Conservation (phyloP, 768 basidiomycete genomes). For the Daedaleopsis nitida region DNA sequence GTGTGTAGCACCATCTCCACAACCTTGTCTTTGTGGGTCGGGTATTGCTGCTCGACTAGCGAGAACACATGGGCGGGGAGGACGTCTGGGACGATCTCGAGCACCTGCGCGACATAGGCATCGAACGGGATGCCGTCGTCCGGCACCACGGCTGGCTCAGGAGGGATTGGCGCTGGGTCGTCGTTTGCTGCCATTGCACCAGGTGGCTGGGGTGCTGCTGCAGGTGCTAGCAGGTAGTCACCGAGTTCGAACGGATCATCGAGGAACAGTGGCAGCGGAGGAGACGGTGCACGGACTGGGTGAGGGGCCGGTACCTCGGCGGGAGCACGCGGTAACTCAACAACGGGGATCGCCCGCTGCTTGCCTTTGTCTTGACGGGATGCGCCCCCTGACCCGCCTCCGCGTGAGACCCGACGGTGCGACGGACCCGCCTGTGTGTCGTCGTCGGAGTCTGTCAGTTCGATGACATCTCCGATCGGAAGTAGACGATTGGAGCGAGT, state of each 20-base stretch:
- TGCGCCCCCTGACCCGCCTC: neutral
- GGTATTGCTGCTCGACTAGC: constrained; percentile 49
- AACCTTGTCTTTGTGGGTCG: constrained; percentile 38
- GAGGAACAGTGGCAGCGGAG: constrained; percentile 3
- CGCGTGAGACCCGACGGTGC: neutral
- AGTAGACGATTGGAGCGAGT: neutral
- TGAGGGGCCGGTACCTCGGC: neutral
- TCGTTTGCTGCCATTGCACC: neutral
- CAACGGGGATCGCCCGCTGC: constrained; percentile 3
- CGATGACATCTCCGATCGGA: constrained; percentile 41
- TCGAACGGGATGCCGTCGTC: constrained; percentile 9
- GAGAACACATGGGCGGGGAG: constrained; percentile 51
- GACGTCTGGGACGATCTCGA: constrained; percentile 75
- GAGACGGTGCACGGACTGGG: neutral
- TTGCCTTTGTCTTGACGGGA: constrained; percentile 4
- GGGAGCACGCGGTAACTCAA: constrained; percentile 11
- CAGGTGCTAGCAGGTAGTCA: neutral
- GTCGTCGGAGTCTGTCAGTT: constrained; percentile 53
- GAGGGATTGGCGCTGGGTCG: neutral
- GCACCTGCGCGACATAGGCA: constrained; percentile 47
- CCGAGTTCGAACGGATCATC: neutral
- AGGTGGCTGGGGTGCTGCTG: neutral
- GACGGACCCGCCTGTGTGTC: constrained; percentile 27
- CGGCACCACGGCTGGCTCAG: neutral
- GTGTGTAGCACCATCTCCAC: constrained; percentile 58